A percentile compares a stretch with the other conserved stretches of the same genome.
Conservation (phyloP, 2,329 filamentous ascomycete genomes). For the Paecilomyces dactylethromorphus region DNA sequence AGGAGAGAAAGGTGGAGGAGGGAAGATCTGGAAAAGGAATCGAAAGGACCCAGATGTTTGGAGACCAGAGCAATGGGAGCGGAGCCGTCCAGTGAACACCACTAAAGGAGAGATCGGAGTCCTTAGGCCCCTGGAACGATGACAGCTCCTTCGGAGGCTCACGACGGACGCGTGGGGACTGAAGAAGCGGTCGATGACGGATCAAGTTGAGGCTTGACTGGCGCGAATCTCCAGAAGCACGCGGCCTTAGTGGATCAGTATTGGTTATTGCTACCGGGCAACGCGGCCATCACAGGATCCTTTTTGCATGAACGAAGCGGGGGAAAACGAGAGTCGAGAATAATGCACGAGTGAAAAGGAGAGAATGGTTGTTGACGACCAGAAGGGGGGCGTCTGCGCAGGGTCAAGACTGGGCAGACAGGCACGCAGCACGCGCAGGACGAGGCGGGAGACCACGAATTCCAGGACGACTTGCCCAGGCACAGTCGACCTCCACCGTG, state of each 20-base stretch:
- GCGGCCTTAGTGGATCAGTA: background rate
- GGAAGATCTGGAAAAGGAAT: constrained; percentile 21
- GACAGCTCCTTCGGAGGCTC: constrained; percentile 14
- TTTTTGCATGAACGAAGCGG: background rate
- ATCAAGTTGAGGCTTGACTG: constrained; percentile 7
- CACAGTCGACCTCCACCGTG: background rate
- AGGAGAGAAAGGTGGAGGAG: constrained; percentile 7
- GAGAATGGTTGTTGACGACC: background rate
- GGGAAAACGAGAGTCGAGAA: background rate
- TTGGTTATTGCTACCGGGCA: background rate
- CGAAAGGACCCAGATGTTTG: constrained; percentile 20
- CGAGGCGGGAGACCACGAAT: background rate
- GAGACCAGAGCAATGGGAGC: constrained; percentile 29
- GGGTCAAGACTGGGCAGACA: constrained; percentile 2
- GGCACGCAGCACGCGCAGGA: constrained; percentile 5
- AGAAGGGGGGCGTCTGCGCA: background rate
- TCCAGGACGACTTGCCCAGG: background rate
- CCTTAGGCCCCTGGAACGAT: constrained; percentile 10
- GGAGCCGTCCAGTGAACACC: constrained; percentile 28
- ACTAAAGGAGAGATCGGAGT: constrained; percentile 18
- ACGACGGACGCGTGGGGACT: constrained; percentile 19
- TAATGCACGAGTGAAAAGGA: background rate
- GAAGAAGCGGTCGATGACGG: constrained; percentile 19
- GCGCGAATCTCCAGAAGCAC: constrained; percentile 9
- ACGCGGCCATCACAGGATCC: background rate